Conservation (phyloP, 164 flowering plant genomes). For the Stephania yunnanensis region DNA sequence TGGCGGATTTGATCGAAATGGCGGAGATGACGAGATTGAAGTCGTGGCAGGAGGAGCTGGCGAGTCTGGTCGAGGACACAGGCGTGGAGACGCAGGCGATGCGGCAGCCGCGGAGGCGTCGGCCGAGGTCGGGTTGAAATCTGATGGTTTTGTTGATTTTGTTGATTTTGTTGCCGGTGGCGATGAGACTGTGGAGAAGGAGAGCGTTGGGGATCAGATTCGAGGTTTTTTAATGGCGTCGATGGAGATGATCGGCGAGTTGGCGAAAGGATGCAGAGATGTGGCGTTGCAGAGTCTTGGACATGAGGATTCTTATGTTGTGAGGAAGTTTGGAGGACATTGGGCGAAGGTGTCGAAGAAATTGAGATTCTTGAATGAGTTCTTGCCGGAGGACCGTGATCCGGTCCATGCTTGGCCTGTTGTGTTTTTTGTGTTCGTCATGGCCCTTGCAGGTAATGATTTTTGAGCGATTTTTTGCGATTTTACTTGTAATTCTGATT, state of each 20-base stretch:
- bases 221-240: slow-evolving; percentile 67
- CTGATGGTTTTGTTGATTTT: not conserved
- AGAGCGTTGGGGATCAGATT: slow-evolving; percentile 62
- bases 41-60: slow-evolving; percentile 65
- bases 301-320: slow-evolving; percentile 63
- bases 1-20: slow-evolving; percentile 21
- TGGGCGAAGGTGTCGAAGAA: slow-evolving; percentile 38
- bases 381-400: slow-evolving; percentile 88
- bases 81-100: slow-evolving; percentile 31
- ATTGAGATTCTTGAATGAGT: slow-evolving; percentile 64
- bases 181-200: slow-evolving; percentile 23
- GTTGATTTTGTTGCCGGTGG: not conserved
- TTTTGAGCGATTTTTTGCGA: not conserved
- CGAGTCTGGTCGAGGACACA: slow-evolving; percentile 50
- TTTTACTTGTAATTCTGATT: no score
- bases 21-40: slow-evolving; percentile 32
- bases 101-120: slow-evolving; percentile 17
- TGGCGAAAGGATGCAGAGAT: slow-evolving; percentile 73
- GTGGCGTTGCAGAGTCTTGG: slow-evolving; percentile 59
- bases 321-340: slow-evolving; percentile 45
- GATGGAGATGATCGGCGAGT: slow-evolving; percentile 63
- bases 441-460: slow-evolving; percentile 56
- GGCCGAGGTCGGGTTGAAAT: slow-evolving; percentile 9
- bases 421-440: slow-evolving; percentile 41
- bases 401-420: slow-evolving; percentile 77